These are phyloP conservation scores for Nemania sp. DNA, from an alignment of 2,329 filamentous ascomycete species.

Conservation along the genomic window DNA sequence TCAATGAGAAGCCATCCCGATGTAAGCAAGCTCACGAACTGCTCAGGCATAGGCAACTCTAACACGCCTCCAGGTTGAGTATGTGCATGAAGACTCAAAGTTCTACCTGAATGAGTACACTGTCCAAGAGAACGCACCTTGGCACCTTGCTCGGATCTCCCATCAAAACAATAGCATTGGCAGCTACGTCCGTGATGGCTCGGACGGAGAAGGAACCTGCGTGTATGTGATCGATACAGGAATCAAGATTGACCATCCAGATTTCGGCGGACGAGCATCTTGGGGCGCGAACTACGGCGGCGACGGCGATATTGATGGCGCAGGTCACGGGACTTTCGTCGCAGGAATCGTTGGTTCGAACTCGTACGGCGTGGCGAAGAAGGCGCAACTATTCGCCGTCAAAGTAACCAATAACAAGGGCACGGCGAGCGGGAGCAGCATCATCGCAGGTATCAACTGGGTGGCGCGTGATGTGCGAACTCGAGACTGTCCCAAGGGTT, in stretches of 20 bases:
- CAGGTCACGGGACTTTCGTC: constrained; percentile 48
- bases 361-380: constrained; percentile 52
- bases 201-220: constrained; percentile 37
- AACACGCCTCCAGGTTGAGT: constrained; percentile 16
- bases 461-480: constrained; percentile 50
- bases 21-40: constrained; percentile 1
- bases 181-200: constrained; percentile 33
- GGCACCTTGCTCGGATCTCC: constrained; percentile 35
- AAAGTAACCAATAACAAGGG: constrained; percentile 47
- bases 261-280: constrained; percentile 36
- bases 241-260: constrained; percentile 43
- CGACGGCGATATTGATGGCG: constrained; percentile 33
- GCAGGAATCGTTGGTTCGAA: constrained; percentile 40
- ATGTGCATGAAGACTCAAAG: constrained; percentile 17
- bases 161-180: constrained; percentile 18
- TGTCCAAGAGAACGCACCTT: constrained; percentile 35
- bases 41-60: not conserved
- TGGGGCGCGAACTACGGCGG: constrained; percentile 24
- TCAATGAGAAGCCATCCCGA: constrained; percentile 7
- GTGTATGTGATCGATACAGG: constrained; percentile 52
- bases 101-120: constrained; percentile 25
- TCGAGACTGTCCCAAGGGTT: constrained; percentile 43
- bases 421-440: constrained; percentile 32
- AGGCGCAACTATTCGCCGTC: constrained; percentile 46
- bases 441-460: constrained; percentile 41